Percentiles rank a stretch among this genome's conserved stretches.
These are phyloP conservation scores for Paramecium sonneborni DNA, from an alignment of 73 alveolate genomes.

Conservation along the genomic window DNA sequence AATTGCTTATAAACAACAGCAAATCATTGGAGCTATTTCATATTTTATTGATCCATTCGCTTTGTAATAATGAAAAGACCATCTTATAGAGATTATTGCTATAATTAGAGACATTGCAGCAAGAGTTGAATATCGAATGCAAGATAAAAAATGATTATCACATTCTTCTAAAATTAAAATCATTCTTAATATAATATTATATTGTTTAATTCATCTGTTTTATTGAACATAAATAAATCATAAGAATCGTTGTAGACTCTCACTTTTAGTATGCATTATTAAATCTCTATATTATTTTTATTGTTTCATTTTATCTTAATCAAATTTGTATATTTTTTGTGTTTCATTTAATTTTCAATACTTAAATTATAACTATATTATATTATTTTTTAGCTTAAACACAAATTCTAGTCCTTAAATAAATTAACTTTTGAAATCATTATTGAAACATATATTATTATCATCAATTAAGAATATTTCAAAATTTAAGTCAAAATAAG, in stretches of 20 bases:
- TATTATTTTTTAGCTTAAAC: too few species aligned
- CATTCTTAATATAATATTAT: constrained; percentile 19
- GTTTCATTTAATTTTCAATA: too few species aligned
- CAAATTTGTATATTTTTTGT: background rate
- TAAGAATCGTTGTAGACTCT: background rate
- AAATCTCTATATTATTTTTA: background rate
- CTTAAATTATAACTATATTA: too few species aligned
- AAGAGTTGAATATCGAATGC: background rate
- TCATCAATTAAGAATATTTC: too few species aligned
- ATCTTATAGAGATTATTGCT: background rate
- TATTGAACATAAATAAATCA: background rate
- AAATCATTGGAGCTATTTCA: constrained; percentile 27
- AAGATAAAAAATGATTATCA: background rate
- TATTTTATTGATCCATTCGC: background rate
- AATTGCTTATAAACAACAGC: constrained; percentile 5
- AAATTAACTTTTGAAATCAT: too few species aligned
- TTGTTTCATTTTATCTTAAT: too few species aligned
- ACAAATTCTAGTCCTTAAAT: too few species aligned
- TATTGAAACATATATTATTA: too few species aligned
- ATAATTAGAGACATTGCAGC: background rate
- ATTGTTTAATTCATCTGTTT: background rate
- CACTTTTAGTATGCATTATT: background rate
- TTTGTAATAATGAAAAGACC: constrained; percentile 10
- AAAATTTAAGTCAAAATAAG: too few species aligned
- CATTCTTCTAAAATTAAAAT: constrained; percentile 35